Base-by-base conservation (phyloP, 1,139 yeast genomes). In the Debaryomycetaceae sp. region DNA sequence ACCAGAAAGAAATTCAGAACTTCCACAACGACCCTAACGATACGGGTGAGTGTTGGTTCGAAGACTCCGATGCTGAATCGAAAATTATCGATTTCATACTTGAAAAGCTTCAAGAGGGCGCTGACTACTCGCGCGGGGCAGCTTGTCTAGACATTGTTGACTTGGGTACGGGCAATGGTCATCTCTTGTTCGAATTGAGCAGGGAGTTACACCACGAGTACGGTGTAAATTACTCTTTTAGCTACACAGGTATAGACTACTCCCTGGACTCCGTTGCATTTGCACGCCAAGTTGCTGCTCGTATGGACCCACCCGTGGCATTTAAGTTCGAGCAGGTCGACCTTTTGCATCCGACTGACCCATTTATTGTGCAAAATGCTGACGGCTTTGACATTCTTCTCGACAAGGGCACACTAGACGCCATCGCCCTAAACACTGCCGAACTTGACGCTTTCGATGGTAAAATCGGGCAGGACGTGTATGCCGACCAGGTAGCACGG, bases 91-190 rank as follows among this genome's bases (percentile, higher is more conserved):
- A 73, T 31, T 87, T 77, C 44, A 48, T 85, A 13, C 36, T 55
- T 5, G 46, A 48, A 16, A 52, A 55, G 27, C 29, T 62, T 19
- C 51, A 55, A 25, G 45, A 49, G 4, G 40, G 36, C 2, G 51
- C 45, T 26, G 27, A 55, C 2, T 41, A 36, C 20, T 51, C 25
- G 4, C 32, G 58, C 13, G 66, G 62, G 2, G 45, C 48, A 3
- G 42, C 44, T 12, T n/a, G n/a, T n/a, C 49, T 62, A 10, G 58
- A 48, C 2, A 63, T 85, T 30, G 53, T 86, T 15, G 98, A 90
- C 53, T 56, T 90, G 26, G 99, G 99, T 1, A 86, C 97, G 0
- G 99, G 98, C 1, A 90, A 90, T 51, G 98, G 98, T 0, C 95
- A 86, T 49, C 58, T 90, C 26, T 51, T 90, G 26, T 82, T 87